Percentiles rank a stretch among this genome's conserved stretches.
phyloP scores from a whole-genome alignment of 1,284 basidiomycete genomes.

The Fomes fomentarius region DNA sequence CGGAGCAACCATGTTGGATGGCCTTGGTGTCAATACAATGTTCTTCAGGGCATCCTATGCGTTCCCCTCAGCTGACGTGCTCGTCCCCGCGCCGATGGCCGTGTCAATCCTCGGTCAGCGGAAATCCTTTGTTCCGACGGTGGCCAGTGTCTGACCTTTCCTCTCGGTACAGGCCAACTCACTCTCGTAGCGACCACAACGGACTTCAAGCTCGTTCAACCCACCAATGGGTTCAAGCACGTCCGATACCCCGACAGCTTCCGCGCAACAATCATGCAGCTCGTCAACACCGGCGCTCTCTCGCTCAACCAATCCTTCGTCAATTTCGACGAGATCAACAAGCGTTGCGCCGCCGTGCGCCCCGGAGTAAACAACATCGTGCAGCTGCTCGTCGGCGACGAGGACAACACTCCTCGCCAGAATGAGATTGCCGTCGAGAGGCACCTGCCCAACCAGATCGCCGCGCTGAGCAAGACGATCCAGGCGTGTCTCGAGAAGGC shows the following conservation, averaged over 20 bases:
- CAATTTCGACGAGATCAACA: conserved; percentile 19
- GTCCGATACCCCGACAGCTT: conserved; percentile 15
- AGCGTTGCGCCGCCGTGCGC: conserved; percentile 10
- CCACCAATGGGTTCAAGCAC: conserved; percentile 6
- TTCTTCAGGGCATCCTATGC: conserved; percentile 3
- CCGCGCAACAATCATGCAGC: conserved; percentile 15
- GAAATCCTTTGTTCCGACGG: no score
- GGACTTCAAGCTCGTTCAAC: conserved; percentile 14
- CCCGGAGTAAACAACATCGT: conserved; percentile 16
- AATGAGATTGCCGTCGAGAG: conserved; percentile 12
- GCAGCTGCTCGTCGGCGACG: conserved; percentile 11
- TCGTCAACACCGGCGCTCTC: conserved; percentile 12
- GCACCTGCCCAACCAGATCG: conserved; percentile 13
- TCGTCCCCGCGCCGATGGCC: conserved; percentile 14
- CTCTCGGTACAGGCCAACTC: conserved; percentile 10
- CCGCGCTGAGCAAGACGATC: conserved; percentile 5
- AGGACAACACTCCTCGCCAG: conserved; percentile 12
- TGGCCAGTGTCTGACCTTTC: no score
- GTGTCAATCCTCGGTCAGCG: conserved; percentile 8
- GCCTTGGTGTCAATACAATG: no score
- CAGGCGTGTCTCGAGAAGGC: conserved; percentile 13
- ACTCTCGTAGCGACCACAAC: conserved; percentile 14
- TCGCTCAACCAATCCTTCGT: conserved; percentile 13
- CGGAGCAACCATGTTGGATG: no score
- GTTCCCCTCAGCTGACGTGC: conserved; percentile 13